Base-by-base conservation (phyloP, 495 filamentous ascomycete species). In the Daldinia vernicosa region DNA sequence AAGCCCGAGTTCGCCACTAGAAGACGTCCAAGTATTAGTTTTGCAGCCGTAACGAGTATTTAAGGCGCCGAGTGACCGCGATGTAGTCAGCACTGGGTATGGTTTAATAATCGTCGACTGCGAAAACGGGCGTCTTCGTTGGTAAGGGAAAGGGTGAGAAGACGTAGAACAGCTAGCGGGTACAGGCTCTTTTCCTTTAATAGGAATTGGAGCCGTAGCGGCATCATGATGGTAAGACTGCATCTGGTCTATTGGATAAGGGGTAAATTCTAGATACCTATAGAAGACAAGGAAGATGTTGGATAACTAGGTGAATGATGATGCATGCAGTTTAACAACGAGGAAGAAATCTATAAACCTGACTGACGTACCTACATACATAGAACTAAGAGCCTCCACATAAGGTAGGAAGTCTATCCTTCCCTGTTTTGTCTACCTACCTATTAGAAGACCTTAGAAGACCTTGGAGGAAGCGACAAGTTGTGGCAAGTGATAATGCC, bases 11-110 rank as follows among this genome's bases (percentile, higher is more conserved):
- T 81, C 78, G 11, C 76, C 78, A 32, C 79, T 83, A 22, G 81
- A 83, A 33, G 78, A 78, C 1, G 83, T 82, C 84, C 83, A 84
- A 14, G 82, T 83, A 15, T 74, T 77, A 67, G 79, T 81, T 61
- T 75, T 82, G 51, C 64, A 67, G 40, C 19, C 52, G 14, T 32
- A 7, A 33, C 60, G 51, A 24, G 40, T 24, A 6, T 59, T 67
- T 32, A 63, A 27, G 24, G 67, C 45, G 14, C 63, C 67, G 14
- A 64, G 59, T 5, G 67, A 58, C 6, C 51, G 75, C 11, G 69
- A 64, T 0, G 50, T 50, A 19, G 15, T 30, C 22, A 64, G 27
- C 6, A 33, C 43, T 17, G 63, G 26, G 19, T 67, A 61, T 67
- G 67, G 72, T 64, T 66, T 72, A 51, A 40, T 57, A 69, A 74